Percentiles rank a stretch among this genome's conserved stretches.
These are phyloP conservation scores for Nitzschia sp. DNA, from an alignment of 108 stramenopile species.

Conservation along the genomic window DNA sequence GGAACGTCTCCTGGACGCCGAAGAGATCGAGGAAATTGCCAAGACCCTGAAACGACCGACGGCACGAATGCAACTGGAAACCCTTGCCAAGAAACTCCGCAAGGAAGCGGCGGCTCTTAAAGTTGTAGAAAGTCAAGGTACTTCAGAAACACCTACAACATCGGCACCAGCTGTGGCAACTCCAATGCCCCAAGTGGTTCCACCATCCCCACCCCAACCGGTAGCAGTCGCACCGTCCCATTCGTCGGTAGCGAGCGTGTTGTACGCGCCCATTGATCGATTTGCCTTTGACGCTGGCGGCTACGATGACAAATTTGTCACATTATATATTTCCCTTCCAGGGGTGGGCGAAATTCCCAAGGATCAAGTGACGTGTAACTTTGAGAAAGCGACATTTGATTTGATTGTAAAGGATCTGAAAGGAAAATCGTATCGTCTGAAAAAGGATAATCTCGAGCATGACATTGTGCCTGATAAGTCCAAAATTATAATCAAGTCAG, in stretches of 20 bases:
- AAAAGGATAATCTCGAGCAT: slow-evolving; percentile 91
- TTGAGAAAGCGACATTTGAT: slow-evolving; percentile 69
- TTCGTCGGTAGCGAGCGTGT: slow-evolving; percentile 10
- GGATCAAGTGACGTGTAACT: slow-evolving; percentile 66
- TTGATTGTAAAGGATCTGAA: slow-evolving; percentile 74
- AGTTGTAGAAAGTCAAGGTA: slow-evolving; percentile 46
- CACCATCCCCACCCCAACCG: background rate
- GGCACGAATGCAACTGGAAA: slow-evolving; percentile 67
- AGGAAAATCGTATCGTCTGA: slow-evolving; percentile 88
- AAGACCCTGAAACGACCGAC: slow-evolving; percentile 54
- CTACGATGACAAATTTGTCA: slow-evolving; percentile 76
- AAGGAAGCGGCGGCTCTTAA: slow-evolving; percentile 70
- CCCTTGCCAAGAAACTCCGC: slow-evolving; percentile 65
- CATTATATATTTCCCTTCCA: slow-evolving; percentile 67
- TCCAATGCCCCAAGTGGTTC: background rate
- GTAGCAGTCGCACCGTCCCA: slow-evolving; percentile 4
- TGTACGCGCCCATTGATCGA: slow-evolving; percentile 64
- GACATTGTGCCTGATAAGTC: slow-evolving; percentile 85
- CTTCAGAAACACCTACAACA: background rate
- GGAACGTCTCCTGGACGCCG: slow-evolving; percentile 76
- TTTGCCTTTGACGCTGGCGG: slow-evolving; percentile 79
- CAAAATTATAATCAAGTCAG: slow-evolving; percentile 86
- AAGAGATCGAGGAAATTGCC: slow-evolving; percentile 67
- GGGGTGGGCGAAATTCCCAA: slow-evolving; percentile 61
- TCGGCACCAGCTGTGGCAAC: slow-evolving; percentile 10